Evolutionary conservation across 192 early-diverging fungal species (phyloP), one percentile per base, ranked within the genome.

Genomic region (Podila verticillata): DNA sequence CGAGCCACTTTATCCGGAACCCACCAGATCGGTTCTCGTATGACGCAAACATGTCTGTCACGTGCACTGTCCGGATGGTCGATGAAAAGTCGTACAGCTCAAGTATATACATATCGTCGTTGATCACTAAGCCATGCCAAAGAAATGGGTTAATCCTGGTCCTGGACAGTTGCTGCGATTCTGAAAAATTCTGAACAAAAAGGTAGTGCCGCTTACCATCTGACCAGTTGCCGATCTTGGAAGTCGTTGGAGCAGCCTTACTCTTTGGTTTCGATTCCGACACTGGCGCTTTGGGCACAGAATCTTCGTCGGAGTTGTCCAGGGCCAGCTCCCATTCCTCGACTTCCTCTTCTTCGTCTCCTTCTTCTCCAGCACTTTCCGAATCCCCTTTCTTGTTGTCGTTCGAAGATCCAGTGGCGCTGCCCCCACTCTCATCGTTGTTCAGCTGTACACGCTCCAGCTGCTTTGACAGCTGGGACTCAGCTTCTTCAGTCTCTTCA

Each of bases 1-100:
- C 86, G 22, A 92, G 48, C 93, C 93, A 94, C 65, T 94, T 93
- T 64, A 94, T 91, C 54, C 84, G 66, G 75, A 87, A 92, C 15
- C 91, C 91, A 59, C 91, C 91, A 54, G 88, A 83, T 57, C 85
- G 79, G 49, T 85, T 81, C 69, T 90, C 87, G 56, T 86, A 90
- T 20, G 88, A 79, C 54, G 85, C 67, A 79, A 93, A 92, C 56
- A 94, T 92, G 19, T 88, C 86, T 39, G 91, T 86, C 22, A 94
- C 70, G 69, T 94, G 89, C 57, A 88, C 83, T 9, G 92, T 92
- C 65, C 91, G 92, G 71, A 93, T 92, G 5, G 86, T 65, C 20
- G 87, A 44, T 47, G 92, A 91, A 71, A 94, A 92, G 68, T 83
- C 87, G 58, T 86, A 85, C 28, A 87, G 73, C 72, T 90, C 89